These are phyloP conservation scores for Ceratocystis huliohia DNA, from an alignment of 2,329 filamentous ascomycete species.

Conservation along the genomic window DNA sequence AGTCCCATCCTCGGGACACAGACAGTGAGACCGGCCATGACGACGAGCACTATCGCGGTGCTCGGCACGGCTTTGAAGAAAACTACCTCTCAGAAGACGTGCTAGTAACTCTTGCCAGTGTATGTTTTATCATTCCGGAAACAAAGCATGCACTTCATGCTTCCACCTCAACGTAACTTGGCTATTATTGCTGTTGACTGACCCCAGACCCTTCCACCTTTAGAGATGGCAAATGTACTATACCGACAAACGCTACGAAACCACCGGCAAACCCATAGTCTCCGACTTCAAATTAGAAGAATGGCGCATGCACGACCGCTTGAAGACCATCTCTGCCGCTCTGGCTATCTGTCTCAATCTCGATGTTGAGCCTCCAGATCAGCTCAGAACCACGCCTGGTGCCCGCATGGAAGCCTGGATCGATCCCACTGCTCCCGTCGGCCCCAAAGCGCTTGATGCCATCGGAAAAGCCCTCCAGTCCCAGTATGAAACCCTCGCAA, in stretches of 20 bases:
- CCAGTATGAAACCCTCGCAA: conserved; percentile 90
- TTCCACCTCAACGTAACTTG: conserved; percentile 6
- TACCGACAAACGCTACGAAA: conserved; percentile 94
- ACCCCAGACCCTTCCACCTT: conserved; percentile 10
- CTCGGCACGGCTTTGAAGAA: conserved; percentile 80
- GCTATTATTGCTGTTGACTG: neutral
- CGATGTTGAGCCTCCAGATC: conserved; percentile 91
- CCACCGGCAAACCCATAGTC: conserved; percentile 72
- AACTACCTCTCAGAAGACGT: conserved; percentile 87
- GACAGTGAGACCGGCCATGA: conserved; percentile 34
- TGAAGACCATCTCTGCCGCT: conserved; percentile 93
- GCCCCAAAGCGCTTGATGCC: conserved; percentile 76
- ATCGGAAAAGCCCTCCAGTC: conserved; percentile 93
- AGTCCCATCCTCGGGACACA: conserved; percentile 35
- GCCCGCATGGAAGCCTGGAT: conserved; percentile 96
- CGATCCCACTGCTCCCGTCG: conserved; percentile 69
- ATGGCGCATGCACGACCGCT: conserved; percentile 91
- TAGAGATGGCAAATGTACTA: conserved; percentile 99
- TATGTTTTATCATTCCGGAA: conserved; percentile 34
- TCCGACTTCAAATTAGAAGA: conserved; percentile 60
- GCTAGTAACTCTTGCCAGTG: conserved; percentile 68
- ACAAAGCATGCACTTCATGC: neutral
- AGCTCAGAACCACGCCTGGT: conserved; percentile 86
- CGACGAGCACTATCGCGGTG: conserved; percentile 41
- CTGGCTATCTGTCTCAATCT: conserved; percentile 93